Conservation (phyloP, 345 rosid genomes). For the Salix exigua region DNA sequence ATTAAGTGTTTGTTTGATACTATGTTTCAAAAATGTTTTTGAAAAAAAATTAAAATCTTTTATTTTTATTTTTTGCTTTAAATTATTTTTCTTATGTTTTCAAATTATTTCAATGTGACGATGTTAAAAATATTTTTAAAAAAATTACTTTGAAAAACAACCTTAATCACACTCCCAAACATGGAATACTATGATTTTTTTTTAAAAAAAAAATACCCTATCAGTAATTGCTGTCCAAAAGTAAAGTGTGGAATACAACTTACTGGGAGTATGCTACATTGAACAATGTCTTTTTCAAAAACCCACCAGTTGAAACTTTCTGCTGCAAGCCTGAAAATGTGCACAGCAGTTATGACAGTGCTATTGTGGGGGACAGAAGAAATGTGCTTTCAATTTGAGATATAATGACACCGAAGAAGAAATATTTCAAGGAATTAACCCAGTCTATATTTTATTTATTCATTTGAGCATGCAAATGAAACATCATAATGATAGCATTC, state of each 20-base stretch:
- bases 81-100: too few relatives aligned
- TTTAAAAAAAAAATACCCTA: not conserved
- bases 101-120: too few relatives aligned
- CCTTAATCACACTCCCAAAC: too few relatives aligned
- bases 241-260: constrained; percentile 25
- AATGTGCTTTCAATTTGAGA: not conserved
- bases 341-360: constrained; percentile 12
- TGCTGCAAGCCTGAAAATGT: constrained; percentile 64
- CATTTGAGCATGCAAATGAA: not conserved
- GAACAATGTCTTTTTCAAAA: constrained; percentile 55
- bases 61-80: too few relatives aligned
- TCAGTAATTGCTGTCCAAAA: not conserved
- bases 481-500: not conserved
- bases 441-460: not conserved
- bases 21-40: too few relatives aligned
- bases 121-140: too few relatives aligned
- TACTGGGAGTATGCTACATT: constrained; percentile 69
- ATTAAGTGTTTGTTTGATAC: not conserved
- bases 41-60: too few relatives aligned
- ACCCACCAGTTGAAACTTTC: constrained; percentile 72
- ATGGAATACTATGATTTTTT: not conserved
- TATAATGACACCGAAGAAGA: not conserved
- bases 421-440: not conserved
- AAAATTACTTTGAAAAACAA: too few relatives aligned
- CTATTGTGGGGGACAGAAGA: not conserved